A percentile compares a stretch with the other conserved stretches of the same genome.
Conservation (phyloP, 192 early-diverging fungal species). For the Dissophora globulifera region DNA sequence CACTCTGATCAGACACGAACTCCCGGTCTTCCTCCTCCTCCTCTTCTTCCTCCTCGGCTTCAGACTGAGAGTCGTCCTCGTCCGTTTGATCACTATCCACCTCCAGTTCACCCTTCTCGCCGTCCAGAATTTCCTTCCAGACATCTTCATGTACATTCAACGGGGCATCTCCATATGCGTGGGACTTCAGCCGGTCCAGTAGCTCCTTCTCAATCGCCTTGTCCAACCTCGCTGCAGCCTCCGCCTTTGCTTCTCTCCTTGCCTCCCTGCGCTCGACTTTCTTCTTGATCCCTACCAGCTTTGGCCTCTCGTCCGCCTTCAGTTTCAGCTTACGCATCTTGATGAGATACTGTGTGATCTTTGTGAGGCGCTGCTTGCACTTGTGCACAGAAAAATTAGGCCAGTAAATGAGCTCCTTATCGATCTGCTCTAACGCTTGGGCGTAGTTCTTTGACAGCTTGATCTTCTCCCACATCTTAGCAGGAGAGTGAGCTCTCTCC, state of each 20-base stretch:
- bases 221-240: slow-evolving; percentile 91
- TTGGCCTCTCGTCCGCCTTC: slow-evolving; percentile 76
- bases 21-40: slow-evolving; percentile 65
- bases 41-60: slow-evolving; percentile 64
- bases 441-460: slow-evolving; percentile 92
- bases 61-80: slow-evolving; percentile 68
- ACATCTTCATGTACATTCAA: slow-evolving; percentile 92
- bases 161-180: slow-evolving; percentile 97
- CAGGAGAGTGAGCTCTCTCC: slow-evolving; percentile 93
- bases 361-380: slow-evolving; percentile 96
- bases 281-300: slow-evolving; percentile 91
- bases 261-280: slow-evolving; percentile 92
- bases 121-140: slow-evolving; percentile 89
- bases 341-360: slow-evolving; percentile 96
- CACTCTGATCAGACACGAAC: slow-evolving; percentile 70
- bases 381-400: slow-evolving; percentile 91
- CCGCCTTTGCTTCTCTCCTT: slow-evolving; percentile 88
- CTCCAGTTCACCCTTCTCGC: slow-evolving; percentile 75
- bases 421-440: slow-evolving; percentile 87
- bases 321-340: slow-evolving; percentile 90
- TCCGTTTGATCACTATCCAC: slow-evolving; percentile 77
- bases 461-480: slow-evolving; percentile 93
- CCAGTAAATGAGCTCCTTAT: slow-evolving; percentile 92
- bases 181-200: slow-evolving; percentile 88
- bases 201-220: slow-evolving; percentile 96